Percentiles rank a stretch among this genome's conserved stretches.
Conservation (phyloP, 208 protist genomes). For the Leishmania martiniquensis region DNA sequence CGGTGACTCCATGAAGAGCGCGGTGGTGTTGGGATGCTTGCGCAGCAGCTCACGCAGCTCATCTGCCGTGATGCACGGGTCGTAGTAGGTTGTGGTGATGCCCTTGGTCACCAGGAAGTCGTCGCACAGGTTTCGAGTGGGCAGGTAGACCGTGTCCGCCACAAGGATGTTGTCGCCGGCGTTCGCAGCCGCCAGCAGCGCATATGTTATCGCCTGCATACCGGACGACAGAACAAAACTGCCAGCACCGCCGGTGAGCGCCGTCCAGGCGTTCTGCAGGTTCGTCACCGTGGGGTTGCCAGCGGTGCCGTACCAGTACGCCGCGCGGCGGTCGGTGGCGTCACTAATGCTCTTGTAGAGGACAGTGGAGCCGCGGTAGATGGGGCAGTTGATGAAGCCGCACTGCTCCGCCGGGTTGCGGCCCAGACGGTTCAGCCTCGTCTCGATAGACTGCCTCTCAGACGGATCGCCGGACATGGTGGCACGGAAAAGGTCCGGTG, state of each 20-base stretch:
- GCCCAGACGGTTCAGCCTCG: slow-evolving; percentile 31
- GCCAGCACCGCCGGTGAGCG: slow-evolving; percentile 33
- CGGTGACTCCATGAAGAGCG: slow-evolving; percentile 34
- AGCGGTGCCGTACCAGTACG: slow-evolving; percentile 32
- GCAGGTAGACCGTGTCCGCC: slow-evolving; percentile 34
- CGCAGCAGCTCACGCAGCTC: slow-evolving; percentile 34
- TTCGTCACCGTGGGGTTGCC: slow-evolving; percentile 34
- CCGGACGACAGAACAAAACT: slow-evolving; percentile 32
- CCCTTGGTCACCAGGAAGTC: slow-evolving; percentile 28
- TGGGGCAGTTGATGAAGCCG: slow-evolving; percentile 41
- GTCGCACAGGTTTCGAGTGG: slow-evolving; percentile 34
- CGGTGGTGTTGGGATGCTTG: slow-evolving; percentile 32
- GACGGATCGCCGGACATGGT: slow-evolving; percentile 4
- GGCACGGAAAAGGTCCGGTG: not conserved
- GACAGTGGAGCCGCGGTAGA: slow-evolving; percentile 39
- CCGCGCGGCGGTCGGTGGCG: not conserved
- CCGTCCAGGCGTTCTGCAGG: slow-evolving; percentile 32
- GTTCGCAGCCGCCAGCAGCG: slow-evolving; percentile 30
- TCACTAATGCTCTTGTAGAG: slow-evolving; percentile 29
- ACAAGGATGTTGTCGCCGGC: slow-evolving; percentile 33
- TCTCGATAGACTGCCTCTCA: slow-evolving; percentile 21
- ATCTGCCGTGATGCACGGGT: slow-evolving; percentile 33
- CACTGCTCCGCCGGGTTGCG: slow-evolving; percentile 25
- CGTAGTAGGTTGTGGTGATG: slow-evolving; percentile 36
- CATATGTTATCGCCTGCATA: slow-evolving; percentile 32